A percentile compares a stretch with the other conserved stretches of the same genome.
phyloP scores from a whole-genome alignment of 176 grass and related monocot genomes.

The Triticum urartu region DNA sequence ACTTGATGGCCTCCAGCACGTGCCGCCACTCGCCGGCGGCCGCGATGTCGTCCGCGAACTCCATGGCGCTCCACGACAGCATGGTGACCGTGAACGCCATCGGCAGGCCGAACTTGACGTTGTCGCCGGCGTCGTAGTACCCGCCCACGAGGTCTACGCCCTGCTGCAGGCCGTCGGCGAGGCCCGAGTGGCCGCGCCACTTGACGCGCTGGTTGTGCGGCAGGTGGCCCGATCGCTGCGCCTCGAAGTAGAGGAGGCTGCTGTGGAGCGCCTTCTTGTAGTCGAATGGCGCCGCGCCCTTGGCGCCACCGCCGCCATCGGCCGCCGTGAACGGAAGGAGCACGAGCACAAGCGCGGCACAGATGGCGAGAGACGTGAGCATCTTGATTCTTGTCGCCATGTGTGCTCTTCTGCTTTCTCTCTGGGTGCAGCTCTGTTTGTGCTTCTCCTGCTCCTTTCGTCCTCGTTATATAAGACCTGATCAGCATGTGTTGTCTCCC shows the following conservation, averaged over 20 bases:
- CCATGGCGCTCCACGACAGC: conserved; percentile 63
- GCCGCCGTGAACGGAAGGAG: neutral
- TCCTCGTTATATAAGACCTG: too few species aligned
- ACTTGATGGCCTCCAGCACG: conserved; percentile 63
- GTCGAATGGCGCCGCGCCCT: conserved; percentile 24
- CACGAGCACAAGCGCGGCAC: neutral
- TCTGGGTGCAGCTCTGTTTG: too few species aligned
- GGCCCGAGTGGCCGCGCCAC: conserved; percentile 76
- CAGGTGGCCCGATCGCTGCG: conserved; percentile 31
- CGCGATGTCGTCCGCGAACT: conserved; percentile 49
- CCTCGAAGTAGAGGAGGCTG: neutral
- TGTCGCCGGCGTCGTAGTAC: conserved; percentile 76
- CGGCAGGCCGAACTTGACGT: conserved; percentile 79
- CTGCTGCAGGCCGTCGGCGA: conserved; percentile 72
- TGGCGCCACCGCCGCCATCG: neutral
- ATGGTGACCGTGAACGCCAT: conserved; percentile 80
- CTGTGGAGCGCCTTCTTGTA: conserved; percentile 49
- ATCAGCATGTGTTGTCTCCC: too few species aligned
- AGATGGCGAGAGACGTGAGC: neutral
- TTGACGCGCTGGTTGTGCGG: conserved; percentile 71
- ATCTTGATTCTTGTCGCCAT: neutral
- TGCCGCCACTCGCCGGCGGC: conserved; percentile 49
- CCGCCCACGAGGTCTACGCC: conserved; percentile 83
- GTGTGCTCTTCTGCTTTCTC: neutral
- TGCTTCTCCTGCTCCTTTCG: too few species aligned